Evolutionary conservation across 345 rosid genomes (phyloP).

Genomic region (Turritis glabra): DNA sequence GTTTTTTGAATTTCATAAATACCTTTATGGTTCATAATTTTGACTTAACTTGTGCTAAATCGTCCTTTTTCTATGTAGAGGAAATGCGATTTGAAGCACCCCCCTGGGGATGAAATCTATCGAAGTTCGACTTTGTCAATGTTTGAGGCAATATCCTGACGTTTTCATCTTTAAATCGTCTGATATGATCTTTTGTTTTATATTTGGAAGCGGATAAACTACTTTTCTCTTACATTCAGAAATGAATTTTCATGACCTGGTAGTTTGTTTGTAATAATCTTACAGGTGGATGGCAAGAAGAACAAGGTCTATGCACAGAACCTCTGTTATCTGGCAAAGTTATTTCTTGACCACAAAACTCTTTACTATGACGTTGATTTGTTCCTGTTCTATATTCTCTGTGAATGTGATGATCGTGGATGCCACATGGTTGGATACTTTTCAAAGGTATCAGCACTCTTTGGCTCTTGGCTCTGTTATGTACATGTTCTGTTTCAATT

Average conservation of each 20-base stretch:
- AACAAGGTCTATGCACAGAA: slow-evolving; percentile 99
- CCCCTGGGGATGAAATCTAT: slow-evolving; percentile 99
- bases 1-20: not conserved
- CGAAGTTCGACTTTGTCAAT: slow-evolving; percentile 95
- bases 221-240: slow-evolving; percentile 1
- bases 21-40: not conserved
- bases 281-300: slow-evolving; percentile 82
- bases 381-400: slow-evolving; percentile 86
- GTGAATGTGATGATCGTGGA: slow-evolving; percentile 99
- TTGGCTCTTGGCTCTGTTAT: slow-evolving; percentile 16
- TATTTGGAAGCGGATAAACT: not conserved
- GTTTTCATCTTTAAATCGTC: not conserved
- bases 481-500: not conserved
- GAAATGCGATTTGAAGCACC: slow-evolving; percentile 97
- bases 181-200: not conserved
- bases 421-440: slow-evolving; percentile 99
- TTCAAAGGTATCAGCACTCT: slow-evolving; percentile 66
- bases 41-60: not conserved
- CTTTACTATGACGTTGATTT: slow-evolving; percentile 98
- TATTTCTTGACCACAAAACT: slow-evolving; percentile 98
- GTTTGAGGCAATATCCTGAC: slow-evolving; percentile 75
- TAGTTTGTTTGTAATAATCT: not conserved
- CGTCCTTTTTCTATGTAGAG: slow-evolving; percentile 45
- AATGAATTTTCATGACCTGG: not conserved
- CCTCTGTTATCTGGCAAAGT: slow-evolving; percentile 94